phyloP scores from a whole-genome alignment of 148 eudicot genomes.

The Fagopyrum homotropicum region DNA sequence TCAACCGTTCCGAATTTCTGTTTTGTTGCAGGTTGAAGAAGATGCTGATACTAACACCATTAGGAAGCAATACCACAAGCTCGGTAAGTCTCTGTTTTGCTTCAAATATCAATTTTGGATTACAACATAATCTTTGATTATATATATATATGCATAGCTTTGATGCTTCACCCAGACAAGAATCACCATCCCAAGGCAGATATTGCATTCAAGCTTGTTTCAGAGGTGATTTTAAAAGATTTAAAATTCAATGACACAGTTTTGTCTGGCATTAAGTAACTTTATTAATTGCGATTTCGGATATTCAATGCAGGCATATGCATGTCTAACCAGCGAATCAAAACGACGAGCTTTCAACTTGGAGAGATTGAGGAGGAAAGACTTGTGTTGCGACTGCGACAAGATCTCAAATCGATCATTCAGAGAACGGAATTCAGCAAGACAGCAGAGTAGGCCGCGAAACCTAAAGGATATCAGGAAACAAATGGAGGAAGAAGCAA shows the following conservation, averaged over 20 bases:
- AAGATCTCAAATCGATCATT: not conserved
- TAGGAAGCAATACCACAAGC: conserved; percentile 62
- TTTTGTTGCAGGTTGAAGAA: conserved; percentile 46
- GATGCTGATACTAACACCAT: conserved; percentile 41
- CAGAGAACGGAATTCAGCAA: not conserved
- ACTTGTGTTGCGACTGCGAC: not conserved
- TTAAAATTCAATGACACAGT: not conserved
- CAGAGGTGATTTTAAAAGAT: conserved; percentile 36
- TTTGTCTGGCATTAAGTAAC: not conserved
- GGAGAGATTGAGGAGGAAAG: conserved; percentile 34
- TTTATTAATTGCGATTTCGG: not conserved
- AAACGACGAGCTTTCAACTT: conserved; percentile 50
- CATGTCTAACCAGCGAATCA: conserved; percentile 43
- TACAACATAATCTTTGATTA: not conserved
- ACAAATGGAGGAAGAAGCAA: conserved; percentile 45
- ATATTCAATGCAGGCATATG: conserved; percentile 50
- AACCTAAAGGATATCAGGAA: conserved; percentile 24
- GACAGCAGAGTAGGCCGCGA: not conserved
- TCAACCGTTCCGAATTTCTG: not conserved
- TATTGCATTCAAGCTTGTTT: conserved; percentile 71
- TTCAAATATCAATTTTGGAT: not conserved
- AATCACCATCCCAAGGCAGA: conserved; percentile 83
- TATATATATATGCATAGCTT: conserved; percentile 33
- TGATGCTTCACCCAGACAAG: conserved; percentile 81
- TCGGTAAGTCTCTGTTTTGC: conserved; percentile 33